These are phyloP conservation scores for Monotropa hypopitys DNA, from an alignment of 179 eudicot species.

Conservation along the genomic window DNA sequence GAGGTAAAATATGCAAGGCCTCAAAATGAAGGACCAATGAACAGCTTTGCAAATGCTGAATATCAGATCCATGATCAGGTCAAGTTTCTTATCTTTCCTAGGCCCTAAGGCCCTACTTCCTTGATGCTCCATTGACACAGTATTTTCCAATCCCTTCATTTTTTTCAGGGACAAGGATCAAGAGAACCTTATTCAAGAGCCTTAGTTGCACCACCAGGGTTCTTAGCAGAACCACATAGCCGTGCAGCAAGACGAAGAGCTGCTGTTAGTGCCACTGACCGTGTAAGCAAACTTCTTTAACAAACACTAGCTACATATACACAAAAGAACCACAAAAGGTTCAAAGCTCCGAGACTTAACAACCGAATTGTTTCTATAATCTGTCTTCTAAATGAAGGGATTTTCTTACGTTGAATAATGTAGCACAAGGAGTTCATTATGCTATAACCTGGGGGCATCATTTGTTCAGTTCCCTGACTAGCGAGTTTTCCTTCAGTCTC, in stretches of 20 bases:
- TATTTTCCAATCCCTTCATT: not conserved
- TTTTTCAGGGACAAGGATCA: conserved; percentile 15
- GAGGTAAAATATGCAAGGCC: conserved; percentile 9
- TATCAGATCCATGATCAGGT: conserved; percentile 11
- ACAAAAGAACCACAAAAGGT: no score
- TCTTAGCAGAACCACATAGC: conserved; percentile 4
- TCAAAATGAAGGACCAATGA: not conserved
- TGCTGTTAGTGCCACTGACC: conserved; percentile 12
- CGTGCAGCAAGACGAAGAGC: conserved; percentile 17
- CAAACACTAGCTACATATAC: not conserved
- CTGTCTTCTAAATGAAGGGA: not conserved
- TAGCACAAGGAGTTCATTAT: not conserved
- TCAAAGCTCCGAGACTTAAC: not conserved
- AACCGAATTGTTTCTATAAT: not conserved
- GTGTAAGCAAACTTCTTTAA: conserved; percentile 20
- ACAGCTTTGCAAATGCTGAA: conserved; percentile 13
- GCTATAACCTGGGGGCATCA: not conserved
- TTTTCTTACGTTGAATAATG: not conserved
- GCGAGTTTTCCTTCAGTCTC: conserved; percentile 17
- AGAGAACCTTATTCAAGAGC: conserved; percentile 8
- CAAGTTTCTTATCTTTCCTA: not conserved
- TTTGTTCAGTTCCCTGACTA: conserved; percentile 7
- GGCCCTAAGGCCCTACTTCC: not conserved
- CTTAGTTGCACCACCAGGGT: conserved; percentile 3
- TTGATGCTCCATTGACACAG: not conserved